Evolutionary conservation across 2,329 filamentous ascomycete genomes (phyloP).

Genomic region (Cordyceps sp.): DNA sequence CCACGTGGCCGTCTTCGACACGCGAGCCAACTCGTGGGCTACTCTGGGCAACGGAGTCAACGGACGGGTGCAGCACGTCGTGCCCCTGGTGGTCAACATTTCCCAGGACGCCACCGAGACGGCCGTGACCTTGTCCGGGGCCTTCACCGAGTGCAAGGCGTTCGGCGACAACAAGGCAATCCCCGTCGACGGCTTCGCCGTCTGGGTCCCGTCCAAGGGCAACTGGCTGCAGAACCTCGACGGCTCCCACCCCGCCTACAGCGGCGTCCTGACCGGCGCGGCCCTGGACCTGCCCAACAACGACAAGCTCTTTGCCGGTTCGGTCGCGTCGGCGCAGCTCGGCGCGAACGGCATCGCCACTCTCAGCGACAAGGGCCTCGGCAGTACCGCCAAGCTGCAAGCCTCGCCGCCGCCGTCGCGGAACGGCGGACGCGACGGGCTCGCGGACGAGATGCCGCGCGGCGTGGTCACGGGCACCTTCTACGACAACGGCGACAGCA

Average conservation of each 20-base stretch:
- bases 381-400: constrained; percentile 32
- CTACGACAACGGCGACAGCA: constrained; percentile 51
- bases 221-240: constrained; percentile 81
- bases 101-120: constrained; percentile 51
- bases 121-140: constrained; percentile 64
- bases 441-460: constrained; percentile 25
- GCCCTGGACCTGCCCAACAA: constrained; percentile 47
- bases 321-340: constrained; percentile 59
- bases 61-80: constrained; percentile 57
- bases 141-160: constrained; percentile 55
- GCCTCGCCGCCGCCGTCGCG: constrained; percentile 12
- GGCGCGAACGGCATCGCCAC: constrained; percentile 57
- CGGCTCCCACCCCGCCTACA: constrained; percentile 45
- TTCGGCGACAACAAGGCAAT: constrained; percentile 48
- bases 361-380: constrained; percentile 37
- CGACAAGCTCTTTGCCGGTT: constrained; percentile 65
- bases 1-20: constrained; percentile 64
- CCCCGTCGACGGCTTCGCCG: constrained; percentile 57
- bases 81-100: constrained; percentile 65
- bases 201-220: constrained; percentile 74
- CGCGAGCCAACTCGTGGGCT: constrained; percentile 51
- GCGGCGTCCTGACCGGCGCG: constrained; percentile 54
- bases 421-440: constrained; percentile 28
- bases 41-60: constrained; percentile 75
- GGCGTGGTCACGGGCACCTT: constrained; percentile 70